phyloP scores from a whole-genome alignment of 2,329 filamentous ascomycete genomes.

The Penicillium sp. region DNA sequence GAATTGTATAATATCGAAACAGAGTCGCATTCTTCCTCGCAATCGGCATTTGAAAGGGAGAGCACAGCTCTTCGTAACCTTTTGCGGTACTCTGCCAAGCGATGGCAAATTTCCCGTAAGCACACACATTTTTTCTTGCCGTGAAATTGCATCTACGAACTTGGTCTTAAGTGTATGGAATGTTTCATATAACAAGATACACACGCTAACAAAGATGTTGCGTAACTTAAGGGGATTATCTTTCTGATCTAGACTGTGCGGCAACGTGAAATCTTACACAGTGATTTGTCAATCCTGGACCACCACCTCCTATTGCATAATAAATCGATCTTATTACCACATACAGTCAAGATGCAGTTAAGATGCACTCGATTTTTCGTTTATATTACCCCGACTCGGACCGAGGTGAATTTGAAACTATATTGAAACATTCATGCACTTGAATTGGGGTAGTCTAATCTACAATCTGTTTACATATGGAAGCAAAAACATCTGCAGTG shows the following conservation, averaged over 20 bases:
- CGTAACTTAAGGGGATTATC: too few relatives aligned
- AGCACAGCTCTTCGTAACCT: not conserved
- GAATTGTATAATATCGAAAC: not conserved
- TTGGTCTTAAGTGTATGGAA: too few relatives aligned
- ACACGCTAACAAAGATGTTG: too few relatives aligned
- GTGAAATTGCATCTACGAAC: not conserved
- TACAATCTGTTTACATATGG: not conserved
- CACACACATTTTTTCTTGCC: not conserved
- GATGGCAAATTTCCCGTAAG: constrained; percentile 12
- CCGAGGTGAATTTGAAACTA: too few relatives aligned
- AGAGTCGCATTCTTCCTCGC: not conserved
- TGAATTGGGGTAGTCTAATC: not conserved
- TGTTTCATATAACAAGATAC: too few relatives aligned
- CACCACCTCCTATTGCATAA: too few relatives aligned
- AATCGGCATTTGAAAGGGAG: not conserved
- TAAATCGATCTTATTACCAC: too few relatives aligned
- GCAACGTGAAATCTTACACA: too few relatives aligned
- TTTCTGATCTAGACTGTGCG: not conserved
- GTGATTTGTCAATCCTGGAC: too few relatives aligned
- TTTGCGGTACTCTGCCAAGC: not conserved
- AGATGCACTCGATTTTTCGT: too few relatives aligned
- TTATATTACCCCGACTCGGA: too few relatives aligned
- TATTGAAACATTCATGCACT: not conserved
- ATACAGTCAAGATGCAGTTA: too few relatives aligned
- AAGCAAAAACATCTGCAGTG: not conserved